phyloP scores from a whole-genome alignment of 2,329 filamentous ascomycete genomes.

The Zymoseptoria ardabiliae region DNA sequence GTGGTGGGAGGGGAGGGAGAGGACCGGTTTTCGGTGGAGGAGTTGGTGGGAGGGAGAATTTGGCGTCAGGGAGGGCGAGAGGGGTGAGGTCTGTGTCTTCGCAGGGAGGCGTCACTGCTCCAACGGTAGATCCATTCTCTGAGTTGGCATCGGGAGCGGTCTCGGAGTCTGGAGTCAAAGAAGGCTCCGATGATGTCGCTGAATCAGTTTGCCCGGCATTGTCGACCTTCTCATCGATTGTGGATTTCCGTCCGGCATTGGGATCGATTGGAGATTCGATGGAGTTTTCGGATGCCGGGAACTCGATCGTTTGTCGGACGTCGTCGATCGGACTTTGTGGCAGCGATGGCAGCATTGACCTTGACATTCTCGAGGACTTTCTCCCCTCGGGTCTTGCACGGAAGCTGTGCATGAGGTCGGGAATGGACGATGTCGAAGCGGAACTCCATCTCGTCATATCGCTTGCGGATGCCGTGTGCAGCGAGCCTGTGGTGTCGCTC shows the following conservation, averaged over 20 bases:
- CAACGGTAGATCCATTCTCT: background rate
- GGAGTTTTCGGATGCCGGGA: background rate
- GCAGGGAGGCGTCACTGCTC: background rate
- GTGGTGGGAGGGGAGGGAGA: background rate
- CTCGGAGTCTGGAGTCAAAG: background rate
- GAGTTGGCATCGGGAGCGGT: background rate
- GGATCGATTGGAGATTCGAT: background rate
- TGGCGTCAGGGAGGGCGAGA: background rate
- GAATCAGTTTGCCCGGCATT: background rate
- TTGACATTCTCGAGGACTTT: background rate
- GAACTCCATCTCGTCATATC: conserved; percentile 24
- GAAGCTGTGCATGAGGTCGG: conserved; percentile 21
- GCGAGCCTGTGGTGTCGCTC: background rate
- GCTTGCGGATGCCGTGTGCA: background rate
- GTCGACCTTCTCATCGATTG: background rate
- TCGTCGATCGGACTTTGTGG: background rate
- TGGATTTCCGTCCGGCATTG: background rate
- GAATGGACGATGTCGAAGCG: conserved; percentile 22
- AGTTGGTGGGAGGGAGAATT: background rate
- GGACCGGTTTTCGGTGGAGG: background rate
- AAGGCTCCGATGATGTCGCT: background rate
- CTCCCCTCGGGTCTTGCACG: background rate
- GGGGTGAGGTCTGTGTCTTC: background rate
- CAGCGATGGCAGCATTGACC: background rate
- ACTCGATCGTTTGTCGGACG: background rate